phyloP scores from a whole-genome alignment of 176 grass and related monocot species.

The Ensete glaucum region DNA sequence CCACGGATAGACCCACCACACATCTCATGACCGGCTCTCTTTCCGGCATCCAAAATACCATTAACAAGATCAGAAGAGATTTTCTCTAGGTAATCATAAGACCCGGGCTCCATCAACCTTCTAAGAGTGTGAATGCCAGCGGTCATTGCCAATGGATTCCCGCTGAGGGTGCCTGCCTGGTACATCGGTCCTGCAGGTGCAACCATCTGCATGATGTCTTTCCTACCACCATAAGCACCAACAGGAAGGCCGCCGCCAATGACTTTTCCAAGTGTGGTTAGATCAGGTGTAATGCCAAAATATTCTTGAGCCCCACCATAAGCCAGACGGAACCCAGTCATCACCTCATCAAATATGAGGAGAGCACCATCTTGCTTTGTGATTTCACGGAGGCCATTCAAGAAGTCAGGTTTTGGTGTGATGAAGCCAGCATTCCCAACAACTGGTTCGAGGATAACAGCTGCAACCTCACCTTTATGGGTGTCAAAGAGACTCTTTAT shows the following conservation, averaged over 20 bases:
- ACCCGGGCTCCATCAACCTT: slow-evolving; percentile 56
- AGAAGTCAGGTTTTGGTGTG: slow-evolving; percentile 50
- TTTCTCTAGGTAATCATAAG: slow-evolving; percentile 83
- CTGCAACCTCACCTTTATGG: slow-evolving; percentile 77
- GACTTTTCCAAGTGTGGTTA: slow-evolving; percentile 88
- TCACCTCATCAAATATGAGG: slow-evolving; percentile 98
- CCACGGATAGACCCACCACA: slow-evolving; percentile 88
- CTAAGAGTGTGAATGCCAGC: slow-evolving; percentile 91
- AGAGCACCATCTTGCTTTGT: slow-evolving; percentile 72
- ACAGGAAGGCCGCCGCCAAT: slow-evolving; percentile 93
- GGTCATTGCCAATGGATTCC: slow-evolving; percentile 97
- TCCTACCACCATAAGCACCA: slow-evolving; percentile 90
- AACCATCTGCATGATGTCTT: slow-evolving; percentile 95
- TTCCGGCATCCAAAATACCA: slow-evolving; percentile 63
- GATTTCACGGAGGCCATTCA: slow-evolving; percentile 66
- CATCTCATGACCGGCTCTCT: slow-evolving; percentile 70
- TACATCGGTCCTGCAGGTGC: slow-evolving; percentile 94
- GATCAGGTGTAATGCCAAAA: slow-evolving; percentile 84
- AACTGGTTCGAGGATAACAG: slow-evolving; percentile 85
- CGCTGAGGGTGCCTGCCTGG: slow-evolving; percentile 95
- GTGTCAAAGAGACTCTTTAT: slow-evolving; percentile 67
- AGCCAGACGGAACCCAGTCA: slow-evolving; percentile 89
- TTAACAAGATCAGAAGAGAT: slow-evolving; percentile 62
- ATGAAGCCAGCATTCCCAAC: slow-evolving; percentile 97
- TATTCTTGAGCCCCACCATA: slow-evolving; percentile 97